These are phyloP conservation scores for Aschersonia sp. DNA, from an alignment of 2,329 filamentous ascomycete genomes.

Conservation along the genomic window DNA sequence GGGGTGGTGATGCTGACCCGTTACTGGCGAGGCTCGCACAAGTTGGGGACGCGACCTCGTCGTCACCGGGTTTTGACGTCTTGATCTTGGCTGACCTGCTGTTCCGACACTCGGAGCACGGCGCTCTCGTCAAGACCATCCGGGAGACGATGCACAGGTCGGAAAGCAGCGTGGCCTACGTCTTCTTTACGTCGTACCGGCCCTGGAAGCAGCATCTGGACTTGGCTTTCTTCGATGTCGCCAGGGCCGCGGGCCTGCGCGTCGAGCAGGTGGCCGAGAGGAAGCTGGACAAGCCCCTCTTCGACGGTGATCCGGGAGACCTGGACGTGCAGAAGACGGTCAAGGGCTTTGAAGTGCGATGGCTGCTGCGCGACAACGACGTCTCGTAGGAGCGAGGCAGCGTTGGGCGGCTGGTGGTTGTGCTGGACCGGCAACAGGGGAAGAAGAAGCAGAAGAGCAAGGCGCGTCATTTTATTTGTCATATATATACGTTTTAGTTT, in stretches of 20 bases:
- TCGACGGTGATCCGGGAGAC: conserved; percentile 79
- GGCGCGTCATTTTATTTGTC: no score
- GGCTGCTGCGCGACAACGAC: conserved; percentile 22
- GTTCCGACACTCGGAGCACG: conserved; percentile 83
- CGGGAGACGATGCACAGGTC: conserved; percentile 46
- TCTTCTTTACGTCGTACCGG: conserved; percentile 90
- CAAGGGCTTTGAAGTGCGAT: conserved; percentile 60
- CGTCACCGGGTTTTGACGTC: conserved; percentile 49
- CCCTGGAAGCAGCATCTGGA: conserved; percentile 83
- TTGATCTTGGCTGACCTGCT: conserved; percentile 78
- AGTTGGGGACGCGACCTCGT: neutral
- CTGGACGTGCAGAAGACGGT: conserved; percentile 70
- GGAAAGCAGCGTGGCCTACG: conserved; percentile 50
- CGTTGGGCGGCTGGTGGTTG: no score
- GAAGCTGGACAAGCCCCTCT: conserved; percentile 74
- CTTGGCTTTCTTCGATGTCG: conserved; percentile 72
- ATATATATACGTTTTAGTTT: no score
- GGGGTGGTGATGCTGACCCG: conserved; percentile 53
- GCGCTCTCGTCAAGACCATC: conserved; percentile 60
- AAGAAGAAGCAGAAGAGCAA: no score
- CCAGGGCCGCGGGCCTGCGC: conserved; percentile 52
- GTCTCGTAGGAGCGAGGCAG: neutral
- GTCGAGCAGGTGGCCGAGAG: conserved; percentile 74
- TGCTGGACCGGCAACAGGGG: no score
- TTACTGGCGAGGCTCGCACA: conserved; percentile 43